These are phyloP conservation scores for Acanthamoeba healyi DNA, from an alignment of 208 protist species.

Conservation along the genomic window DNA sequence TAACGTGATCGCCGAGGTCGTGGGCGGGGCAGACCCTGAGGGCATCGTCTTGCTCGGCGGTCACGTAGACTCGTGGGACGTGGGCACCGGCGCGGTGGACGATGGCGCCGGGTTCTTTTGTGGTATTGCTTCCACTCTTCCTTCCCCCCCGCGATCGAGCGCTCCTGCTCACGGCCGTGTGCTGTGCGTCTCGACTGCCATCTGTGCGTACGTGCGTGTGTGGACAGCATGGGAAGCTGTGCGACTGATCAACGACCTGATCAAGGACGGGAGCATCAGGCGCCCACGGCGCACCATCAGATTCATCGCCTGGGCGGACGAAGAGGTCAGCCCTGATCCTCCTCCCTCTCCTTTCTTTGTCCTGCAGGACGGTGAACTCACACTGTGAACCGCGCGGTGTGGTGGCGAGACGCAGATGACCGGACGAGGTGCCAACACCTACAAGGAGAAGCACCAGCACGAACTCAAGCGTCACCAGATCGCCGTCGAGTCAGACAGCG, in stretches of 20 bases:
- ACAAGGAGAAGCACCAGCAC: conserved; percentile 51
- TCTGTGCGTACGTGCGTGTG: not conserved
- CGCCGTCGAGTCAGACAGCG: conserved; percentile 14
- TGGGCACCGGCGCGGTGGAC: not conserved
- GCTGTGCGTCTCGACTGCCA: too few relatives aligned
- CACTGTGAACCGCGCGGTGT: not conserved
- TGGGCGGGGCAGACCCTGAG: not conserved
- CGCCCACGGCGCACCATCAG: conserved; percentile 57
- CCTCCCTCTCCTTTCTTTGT: not conserved
- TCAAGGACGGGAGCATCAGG: not conserved
- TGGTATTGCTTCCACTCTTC: conserved; percentile 4
- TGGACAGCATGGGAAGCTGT: conserved; percentile 44
- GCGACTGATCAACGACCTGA: conserved; percentile 39
- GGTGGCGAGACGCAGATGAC: not conserved
- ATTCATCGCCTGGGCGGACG: conserved; percentile 15
- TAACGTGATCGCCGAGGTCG: conserved; percentile 53
- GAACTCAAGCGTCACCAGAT: conserved; percentile 26
- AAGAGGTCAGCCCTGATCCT: not conserved
- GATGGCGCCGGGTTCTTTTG: conserved; percentile 60
- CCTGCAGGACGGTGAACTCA: not conserved
- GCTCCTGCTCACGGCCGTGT: not conserved
- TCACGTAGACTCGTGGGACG: conserved; percentile 63
- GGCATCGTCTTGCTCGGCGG: conserved; percentile 52
- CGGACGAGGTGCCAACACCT: not conserved
- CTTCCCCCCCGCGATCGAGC: not conserved